Evolutionary conservation across 768 basidiomycete genomes (phyloP), one percentile per base, ranked within the genome.

Genomic region (Leccinum pellstonianum): DNA sequence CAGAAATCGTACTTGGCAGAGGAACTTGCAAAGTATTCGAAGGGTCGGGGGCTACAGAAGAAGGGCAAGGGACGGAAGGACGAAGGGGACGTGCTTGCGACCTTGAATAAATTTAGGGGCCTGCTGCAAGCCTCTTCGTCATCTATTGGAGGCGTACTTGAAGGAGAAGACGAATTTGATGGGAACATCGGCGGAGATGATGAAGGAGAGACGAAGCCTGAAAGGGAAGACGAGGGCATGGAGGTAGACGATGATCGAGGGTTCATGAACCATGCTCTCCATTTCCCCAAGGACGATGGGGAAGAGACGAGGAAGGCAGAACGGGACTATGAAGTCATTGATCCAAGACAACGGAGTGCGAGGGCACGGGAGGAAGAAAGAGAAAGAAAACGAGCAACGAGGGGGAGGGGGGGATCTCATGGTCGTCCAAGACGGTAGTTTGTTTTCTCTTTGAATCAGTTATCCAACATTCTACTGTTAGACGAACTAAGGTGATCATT

Each of bases 271-370:
- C 92, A 94, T 69, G 76, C 81, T 27, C 75, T 94, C 58, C 81
- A 82, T 61, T 92, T 93, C 75, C 85, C 90, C 10, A 92, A 92
- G 74, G 91, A 86, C 50, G 84, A 91, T 64, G 80, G 79, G 23
- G 91, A 91, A 66, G 91, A 93, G 74, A 81, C 80, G 23, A 71
- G 72, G 61, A 92, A 92, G 73, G 92, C 90, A 1, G 88, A 92
- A 70, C 75, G 90, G 55, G 92, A 94, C 58, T 93, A 93, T 67
- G 91, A 94, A 74, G 91, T 94, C 27, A 94, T 94, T 69, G 92
- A 94, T 69, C 91, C 92, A 0, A 76, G 92, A 59, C 81, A 83
- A 52, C 75, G 92, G 57, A 81, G 86, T 48, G 90, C 88, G 23
- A 76, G 83, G 52, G 92, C 92, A 25, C 84, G 80, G 66, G 88